These are phyloP conservation scores for Areca catechu DNA, from an alignment of 176 grass and related monocot species.

Conservation along the genomic window DNA sequence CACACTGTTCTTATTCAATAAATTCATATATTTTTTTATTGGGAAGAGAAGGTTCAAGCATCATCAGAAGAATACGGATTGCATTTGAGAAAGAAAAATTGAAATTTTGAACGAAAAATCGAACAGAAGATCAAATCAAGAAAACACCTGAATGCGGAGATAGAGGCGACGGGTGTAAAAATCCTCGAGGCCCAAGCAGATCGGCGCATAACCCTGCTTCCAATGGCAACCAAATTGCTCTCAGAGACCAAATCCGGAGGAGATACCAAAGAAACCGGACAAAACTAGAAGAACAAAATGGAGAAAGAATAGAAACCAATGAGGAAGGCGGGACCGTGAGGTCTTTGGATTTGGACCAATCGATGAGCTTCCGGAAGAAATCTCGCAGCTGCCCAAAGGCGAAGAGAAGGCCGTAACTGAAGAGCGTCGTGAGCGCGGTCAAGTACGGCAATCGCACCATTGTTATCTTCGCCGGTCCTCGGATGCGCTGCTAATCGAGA, in stretches of 20 bases:
- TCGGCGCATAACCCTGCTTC: conserved; percentile 72
- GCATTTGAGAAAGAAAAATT: too few relatives aligned
- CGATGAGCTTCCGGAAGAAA: conserved; percentile 34
- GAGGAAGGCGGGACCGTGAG: too few relatives aligned
- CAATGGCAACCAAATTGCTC: too few relatives aligned
- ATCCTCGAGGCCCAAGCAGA: conserved; percentile 85
- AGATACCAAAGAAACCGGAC: too few relatives aligned
- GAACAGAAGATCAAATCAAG: conserved; percentile 5
- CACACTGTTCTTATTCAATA: too few relatives aligned
- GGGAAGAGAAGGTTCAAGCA: too few relatives aligned
- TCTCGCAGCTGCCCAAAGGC: conserved; percentile 79
- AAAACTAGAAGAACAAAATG: too few relatives aligned
- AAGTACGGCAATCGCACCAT: conserved; percentile 43
- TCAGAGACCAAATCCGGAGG: too few relatives aligned
- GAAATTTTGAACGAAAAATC: neutral
- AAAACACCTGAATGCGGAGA: conserved; percentile 80
- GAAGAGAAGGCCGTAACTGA: conserved; percentile 90
- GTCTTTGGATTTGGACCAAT: conserved; percentile 1
- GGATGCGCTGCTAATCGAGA: neutral
- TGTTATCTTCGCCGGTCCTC: neutral
- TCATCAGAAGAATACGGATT: too few relatives aligned
- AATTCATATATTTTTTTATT: too few relatives aligned
- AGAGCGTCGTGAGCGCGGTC: conserved; percentile 62
- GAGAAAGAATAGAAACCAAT: too few relatives aligned
- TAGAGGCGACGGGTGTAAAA: conserved; percentile 93